Evolutionary conservation across 1,139 yeast species (phyloP).

Genomic region (Entelexis sorbosivorans): DNA sequence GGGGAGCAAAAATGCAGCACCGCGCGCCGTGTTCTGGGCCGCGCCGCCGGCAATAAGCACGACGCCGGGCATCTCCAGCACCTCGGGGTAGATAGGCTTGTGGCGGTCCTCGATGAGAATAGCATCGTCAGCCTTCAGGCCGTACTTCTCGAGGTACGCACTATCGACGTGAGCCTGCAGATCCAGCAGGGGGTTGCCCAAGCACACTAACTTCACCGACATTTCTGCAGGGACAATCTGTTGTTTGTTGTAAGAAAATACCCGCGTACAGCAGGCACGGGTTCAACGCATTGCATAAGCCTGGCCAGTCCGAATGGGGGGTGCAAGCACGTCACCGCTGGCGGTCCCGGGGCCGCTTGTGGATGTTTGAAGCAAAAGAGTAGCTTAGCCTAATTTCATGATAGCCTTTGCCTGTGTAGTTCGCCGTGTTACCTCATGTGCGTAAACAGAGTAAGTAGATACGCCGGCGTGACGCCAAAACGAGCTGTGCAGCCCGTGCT

Average conservation of each 20-base stretch:
- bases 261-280: neutral
- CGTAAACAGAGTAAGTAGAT: too few species aligned
- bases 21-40: conserved; percentile 98
- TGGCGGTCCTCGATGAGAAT: conserved; percentile 83
- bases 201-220: conserved; percentile 35
- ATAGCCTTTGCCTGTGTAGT: too few species aligned
- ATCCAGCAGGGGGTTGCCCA: conserved; percentile 77
- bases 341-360: too few species aligned
- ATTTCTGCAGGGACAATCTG: neutral
- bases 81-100: conserved; percentile 74
- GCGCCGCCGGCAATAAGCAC: conserved; percentile 95
- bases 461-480: too few species aligned
- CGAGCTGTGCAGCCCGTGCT: too few species aligned
- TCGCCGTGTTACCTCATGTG: too few species aligned
- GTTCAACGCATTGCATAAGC: conserved; percentile 5
- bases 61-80: conserved; percentile 49
- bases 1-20: conserved; percentile 89
- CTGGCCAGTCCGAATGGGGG: neutral
- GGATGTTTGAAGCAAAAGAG: too few species aligned
- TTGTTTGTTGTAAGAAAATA: neutral
- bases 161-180: conserved; percentile 61
- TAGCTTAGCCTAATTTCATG: too few species aligned
- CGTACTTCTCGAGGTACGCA: conserved; percentile 66
- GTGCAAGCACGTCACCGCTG: too few species aligned
- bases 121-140: conserved; percentile 84